Base-by-base conservation (phyloP, 1,139 yeast species). In the Candida smagusa region DNA sequence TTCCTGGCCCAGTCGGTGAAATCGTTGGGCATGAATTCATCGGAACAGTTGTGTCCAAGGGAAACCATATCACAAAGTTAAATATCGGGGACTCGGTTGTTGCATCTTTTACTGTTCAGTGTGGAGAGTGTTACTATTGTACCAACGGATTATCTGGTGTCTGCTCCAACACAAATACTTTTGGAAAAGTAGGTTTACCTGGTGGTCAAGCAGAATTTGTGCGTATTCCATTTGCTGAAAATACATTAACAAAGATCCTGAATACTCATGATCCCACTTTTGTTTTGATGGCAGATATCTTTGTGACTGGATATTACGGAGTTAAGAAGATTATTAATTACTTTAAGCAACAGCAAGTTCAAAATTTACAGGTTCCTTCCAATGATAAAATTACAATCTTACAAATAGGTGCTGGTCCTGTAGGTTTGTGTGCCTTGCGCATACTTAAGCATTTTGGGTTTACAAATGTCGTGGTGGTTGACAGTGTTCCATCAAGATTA, bases 321-420 rank as follows among this genome's bases (percentile, higher is more conserved):
- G 74, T 64, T 9, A 67, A 65, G 43, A 69, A 70, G 45, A 77
- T 79, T 21, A 52, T 70, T 12, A 74, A 77, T 45, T 69, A 65
- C 43, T 57, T 65, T 41, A 46, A 48, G 22, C 52, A 52, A 21
- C 56, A 57, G 34, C 41, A 38, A 9, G 52, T 57, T 2, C 33
- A 44, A 33, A 50, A 52, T 0, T 37, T 44, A 7, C 39, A 39
- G 3, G 33, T 35, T 1, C 49, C 50, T 30, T 42, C 45, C 2
- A 44, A 70, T 23, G 54, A 58, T 34, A 68, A 72, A 28, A 53
- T 68, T 22, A 56, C 68, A 4, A 56, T 77, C 3, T 58, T 78
- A 30, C 83, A 78, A 45, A 51, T 80, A 4, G 86, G 86, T 1
- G 74, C 79, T 12, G 86, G 86, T 1, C 86, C 86, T 0, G 86